Evolutionary conservation across 805 yeast species (phyloP).

Genomic region (Schizosaccharomyces osmophilus): DNA sequence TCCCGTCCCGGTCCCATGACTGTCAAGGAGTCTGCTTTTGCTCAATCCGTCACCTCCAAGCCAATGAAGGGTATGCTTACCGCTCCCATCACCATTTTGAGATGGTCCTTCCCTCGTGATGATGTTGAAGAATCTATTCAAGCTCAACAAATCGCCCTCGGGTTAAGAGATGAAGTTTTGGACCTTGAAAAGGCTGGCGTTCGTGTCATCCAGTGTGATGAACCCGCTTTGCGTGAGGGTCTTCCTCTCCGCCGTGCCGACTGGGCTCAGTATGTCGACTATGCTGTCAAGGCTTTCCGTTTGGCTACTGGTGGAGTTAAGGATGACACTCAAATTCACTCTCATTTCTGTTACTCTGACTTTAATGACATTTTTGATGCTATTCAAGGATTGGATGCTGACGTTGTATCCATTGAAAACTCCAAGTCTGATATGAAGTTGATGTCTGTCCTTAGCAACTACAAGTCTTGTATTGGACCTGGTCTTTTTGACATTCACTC

Average conservation of each 20-base stretch:
- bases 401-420: slow-evolving; percentile 96
- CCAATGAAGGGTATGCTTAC: slow-evolving; percentile 99
- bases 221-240: slow-evolving; percentile 99
- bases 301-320: slow-evolving; percentile 95
- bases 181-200: slow-evolving; percentile 98
- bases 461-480: slow-evolving; percentile 98
- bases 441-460: slow-evolving; percentile 65
- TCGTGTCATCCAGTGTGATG: slow-evolving; percentile 94
- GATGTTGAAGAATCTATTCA: slow-evolving; percentile 82
- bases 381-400: slow-evolving; percentile 98
- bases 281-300: slow-evolving; percentile 99
- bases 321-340: slow-evolving; percentile 91
- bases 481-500: slow-evolving; percentile 98
- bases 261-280: slow-evolving; percentile 83
- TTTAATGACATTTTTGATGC: slow-evolving; percentile 79
- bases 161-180: slow-evolving; percentile 93
- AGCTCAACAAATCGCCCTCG: slow-evolving; percentile 89
- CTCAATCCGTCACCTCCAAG: slow-evolving; percentile 83
- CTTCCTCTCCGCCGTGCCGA: slow-evolving; percentile 90
- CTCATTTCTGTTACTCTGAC: slow-evolving; percentile 99
- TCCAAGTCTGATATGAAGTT: slow-evolving; percentile 98
- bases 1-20: slow-evolving; percentile 97
- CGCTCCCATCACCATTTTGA: slow-evolving; percentile 96
- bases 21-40: slow-evolving; percentile 96
- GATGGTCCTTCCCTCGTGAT: slow-evolving; percentile 99